Percentiles rank a stretch among this genome's conserved stretches.
Conservation (phyloP, 805 yeast genomes). For the Myxozyma vanderwaltii region DNA sequence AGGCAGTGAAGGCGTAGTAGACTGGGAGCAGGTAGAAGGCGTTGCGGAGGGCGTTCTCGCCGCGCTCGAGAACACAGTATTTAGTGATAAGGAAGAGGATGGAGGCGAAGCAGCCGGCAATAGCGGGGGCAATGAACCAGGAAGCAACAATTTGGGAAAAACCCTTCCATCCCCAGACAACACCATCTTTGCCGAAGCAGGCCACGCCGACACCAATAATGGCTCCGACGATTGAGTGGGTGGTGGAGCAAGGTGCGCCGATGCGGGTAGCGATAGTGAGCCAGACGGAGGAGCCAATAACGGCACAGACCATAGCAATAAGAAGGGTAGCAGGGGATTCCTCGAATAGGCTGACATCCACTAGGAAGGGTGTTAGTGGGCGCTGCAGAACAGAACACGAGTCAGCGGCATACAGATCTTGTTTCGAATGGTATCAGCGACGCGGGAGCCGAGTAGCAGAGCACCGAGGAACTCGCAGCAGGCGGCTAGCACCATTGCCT, state of each 20-base stretch:
- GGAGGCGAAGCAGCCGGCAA: constrained; percentile 67
- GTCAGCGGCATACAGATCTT: constrained; percentile 39
- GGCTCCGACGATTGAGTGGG: constrained; percentile 78
- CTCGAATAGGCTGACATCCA: constrained; percentile 53
- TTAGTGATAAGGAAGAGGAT: constrained; percentile 62
- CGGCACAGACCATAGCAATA: constrained; percentile 75
- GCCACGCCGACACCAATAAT: constrained; percentile 76
- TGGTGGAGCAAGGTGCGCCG: constrained; percentile 80
- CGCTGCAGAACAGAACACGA: not conserved
- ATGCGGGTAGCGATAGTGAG: constrained; percentile 63
- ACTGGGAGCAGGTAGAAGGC: constrained; percentile 62
- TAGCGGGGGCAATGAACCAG: constrained; percentile 75
- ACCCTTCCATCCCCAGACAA: constrained; percentile 77
- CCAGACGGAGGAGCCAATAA: constrained; percentile 74
- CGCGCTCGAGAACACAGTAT: constrained; percentile 61
- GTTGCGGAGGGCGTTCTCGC: constrained; percentile 52
- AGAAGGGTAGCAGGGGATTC: constrained; percentile 68
- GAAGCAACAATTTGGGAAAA: constrained; percentile 73
- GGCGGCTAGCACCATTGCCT: constrained; percentile 73
- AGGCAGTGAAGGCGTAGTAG: constrained; percentile 60
- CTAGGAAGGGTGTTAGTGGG: constrained; percentile 28
- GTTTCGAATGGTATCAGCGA: constrained; percentile 69
- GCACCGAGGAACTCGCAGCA: constrained; percentile 77
- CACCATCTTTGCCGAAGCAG: constrained; percentile 61
- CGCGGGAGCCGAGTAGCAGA: constrained; percentile 70